Base-by-base conservation (phyloP, 306 rosid genomes). In the Gynostemma pentaphyllum region DNA sequence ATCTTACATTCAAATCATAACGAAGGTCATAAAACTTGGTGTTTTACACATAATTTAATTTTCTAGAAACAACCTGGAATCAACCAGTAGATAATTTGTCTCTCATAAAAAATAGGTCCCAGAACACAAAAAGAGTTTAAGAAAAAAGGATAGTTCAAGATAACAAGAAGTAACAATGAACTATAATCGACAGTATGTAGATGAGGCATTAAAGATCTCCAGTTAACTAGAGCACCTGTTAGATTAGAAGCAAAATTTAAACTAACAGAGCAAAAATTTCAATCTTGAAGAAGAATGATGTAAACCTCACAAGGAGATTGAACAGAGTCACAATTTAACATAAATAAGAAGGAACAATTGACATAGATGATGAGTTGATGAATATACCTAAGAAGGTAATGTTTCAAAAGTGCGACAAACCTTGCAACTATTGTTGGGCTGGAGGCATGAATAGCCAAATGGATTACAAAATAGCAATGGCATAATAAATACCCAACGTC, bases 341-440 rank as follows among this genome's bases (percentile, higher is more conserved):
- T 34, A 22, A 23, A 42, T 62, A 69, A 65, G 69, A 67, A 53
- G 36, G 67, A 49, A 36, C 15, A 32, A 66, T 45, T 32, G 70
- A 47, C 52, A 53, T 51, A 51, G 14, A 46, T 22, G 72, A 28
- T 52, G 42, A n/a, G 24, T 24, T 45, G 18, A 45, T 69, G 55
- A 73, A 75, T 84, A 71, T 81, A 94, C 99, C 99, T 79, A 70
- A 94, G 75, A 55, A 94, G 90, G 73, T 86, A 83, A 75, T 95
- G 95, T 78, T 94, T 88, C 75, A 94, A 70, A 63, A 94, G 89
- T 45, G 95, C 95, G 74, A 94, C 94, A 56, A 95, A 94, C 80
- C 97, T 86, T 68, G 95, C 75, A 40, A 94, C 97, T 42, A 89
- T 95, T 62, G 99, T 97, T 51, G 99, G 99, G 75, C 97, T 94